Evolutionary conservation across 1,139 yeast genomes (phyloP), one percentile per base, ranked within the genome.

Genomic region (Suzukiozyma palmioleophila): DNA sequence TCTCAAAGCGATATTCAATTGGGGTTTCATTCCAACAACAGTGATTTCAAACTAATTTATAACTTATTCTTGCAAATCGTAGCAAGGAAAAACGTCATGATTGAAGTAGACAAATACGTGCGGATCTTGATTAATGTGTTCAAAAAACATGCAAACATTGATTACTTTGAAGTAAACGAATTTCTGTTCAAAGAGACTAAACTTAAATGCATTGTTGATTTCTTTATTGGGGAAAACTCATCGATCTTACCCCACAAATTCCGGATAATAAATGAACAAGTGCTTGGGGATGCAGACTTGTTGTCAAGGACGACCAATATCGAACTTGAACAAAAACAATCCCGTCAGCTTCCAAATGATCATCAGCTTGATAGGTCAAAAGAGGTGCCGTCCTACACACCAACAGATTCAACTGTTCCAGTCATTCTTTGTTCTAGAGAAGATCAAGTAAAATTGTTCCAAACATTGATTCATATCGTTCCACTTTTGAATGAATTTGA

Each of bases 401-500:
- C 12, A n/a, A 28, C 15, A n/a, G 10, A n/a, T 13, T 10, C 16
- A 33, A 12, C 28, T 21, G 32, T 15, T 27, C 26, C 14, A 13
- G 26, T 16, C 11, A 35, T 16, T 2, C 30, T 35, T 6, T 50
- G 47, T 33, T 44, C 56, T 1, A 41, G 34, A 15, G 47, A 44
- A 11, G 57, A 53, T 16, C 58, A 47, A 35, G 18, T 36, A 5
- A 46, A 51, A 10, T 13, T 39, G n/a, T 35, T 41, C 12, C 36
- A 46, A 10, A 53, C 51, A 22, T 42, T 62, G 31, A 44, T 44
- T 16, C 50, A 56, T n/a, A 52, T 67, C 3, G 45, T 67, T 1
- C 64, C 67, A 0, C 53, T 63, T 22, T 45, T 69, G 18, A 57
- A 57, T 35, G 73, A 66, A 28, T 60, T 57, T 36, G 49, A 51